phyloP scores from a whole-genome alignment of 108 stramenopile genomes.

The Halocafeteria seosinensis region DNA sequence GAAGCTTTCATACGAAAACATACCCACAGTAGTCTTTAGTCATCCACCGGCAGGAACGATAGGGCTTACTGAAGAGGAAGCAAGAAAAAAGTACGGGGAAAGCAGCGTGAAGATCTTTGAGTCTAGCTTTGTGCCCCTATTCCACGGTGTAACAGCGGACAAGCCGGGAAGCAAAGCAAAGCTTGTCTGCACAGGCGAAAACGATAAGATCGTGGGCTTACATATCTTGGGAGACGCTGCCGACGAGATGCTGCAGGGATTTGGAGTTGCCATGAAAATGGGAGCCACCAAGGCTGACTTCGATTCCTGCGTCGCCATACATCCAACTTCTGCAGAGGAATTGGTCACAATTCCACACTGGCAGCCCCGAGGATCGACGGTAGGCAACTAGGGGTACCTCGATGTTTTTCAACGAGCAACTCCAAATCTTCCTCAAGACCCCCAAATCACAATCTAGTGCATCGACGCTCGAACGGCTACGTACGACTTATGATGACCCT shows the following conservation, averaged over 20 bases:
- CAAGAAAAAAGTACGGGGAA: conserved; percentile 47
- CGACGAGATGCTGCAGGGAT: conserved; percentile 64
- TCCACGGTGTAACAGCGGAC: conserved; percentile 21
- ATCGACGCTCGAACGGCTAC: no score
- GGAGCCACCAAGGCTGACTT: conserved; percentile 60
- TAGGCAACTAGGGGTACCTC: no score
- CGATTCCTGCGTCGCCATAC: conserved; percentile 51
- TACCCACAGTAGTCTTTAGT: conserved; percentile 70
- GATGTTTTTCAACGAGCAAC: no score
- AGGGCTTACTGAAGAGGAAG: conserved; percentile 66
- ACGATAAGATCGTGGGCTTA: conserved; percentile 23
- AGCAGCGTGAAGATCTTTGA: conserved; percentile 53
- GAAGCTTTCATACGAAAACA: conserved; percentile 56
- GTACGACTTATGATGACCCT: no score
- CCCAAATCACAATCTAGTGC: no score
- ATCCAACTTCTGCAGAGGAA: conserved; percentile 49
- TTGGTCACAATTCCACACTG: conserved; percentile 28
- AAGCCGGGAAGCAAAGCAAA: conserved; percentile 51
- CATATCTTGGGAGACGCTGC: conserved; percentile 39
- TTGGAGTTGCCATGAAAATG: conserved; percentile 59
- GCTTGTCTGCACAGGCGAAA: conserved; percentile 1
- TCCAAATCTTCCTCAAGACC: no score
- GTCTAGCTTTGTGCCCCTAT: conserved; percentile 27
- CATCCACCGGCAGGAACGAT: conserved; percentile 63
- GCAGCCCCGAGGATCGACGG: no score